phyloP scores from a whole-genome alignment of 1,139 yeast species.

The Lodderomyces jiufengensis region DNA sequence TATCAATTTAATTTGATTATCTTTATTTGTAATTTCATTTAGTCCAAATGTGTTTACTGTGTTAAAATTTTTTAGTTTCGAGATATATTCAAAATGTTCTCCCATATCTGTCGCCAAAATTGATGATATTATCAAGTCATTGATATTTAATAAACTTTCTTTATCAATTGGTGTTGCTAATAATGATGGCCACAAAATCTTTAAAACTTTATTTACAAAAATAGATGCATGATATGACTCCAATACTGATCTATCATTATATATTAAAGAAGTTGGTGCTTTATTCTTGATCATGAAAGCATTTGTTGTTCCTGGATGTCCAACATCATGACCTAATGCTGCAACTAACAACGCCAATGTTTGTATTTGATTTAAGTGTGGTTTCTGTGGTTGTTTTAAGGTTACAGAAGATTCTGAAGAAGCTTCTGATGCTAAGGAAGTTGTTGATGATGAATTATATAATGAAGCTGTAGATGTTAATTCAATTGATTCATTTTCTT shows the following conservation, averaged over 20 bases:
- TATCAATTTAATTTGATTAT: constrained; percentile 43
- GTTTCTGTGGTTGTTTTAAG: not conserved
- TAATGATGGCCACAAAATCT: constrained; percentile 61
- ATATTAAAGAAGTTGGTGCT: constrained; percentile 65
- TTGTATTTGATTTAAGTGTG: constrained; percentile 42
- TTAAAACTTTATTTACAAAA: constrained; percentile 55
- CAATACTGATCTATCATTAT: constrained; percentile 65
- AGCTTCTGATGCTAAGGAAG: not conserved
- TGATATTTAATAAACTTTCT: constrained; percentile 19
- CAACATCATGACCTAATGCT: constrained; percentile 92
- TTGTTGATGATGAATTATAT: too few species aligned
- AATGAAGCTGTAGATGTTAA: not conserved
- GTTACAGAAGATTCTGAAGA: not conserved
- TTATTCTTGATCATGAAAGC: constrained; percentile 57
- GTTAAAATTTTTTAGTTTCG: constrained; percentile 34
- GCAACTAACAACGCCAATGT: constrained; percentile 65
- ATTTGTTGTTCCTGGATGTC: constrained; percentile 94
- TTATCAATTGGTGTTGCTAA: constrained; percentile 22
- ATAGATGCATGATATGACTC: constrained; percentile 84
- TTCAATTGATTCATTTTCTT: not conserved
- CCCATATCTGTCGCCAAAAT: constrained; percentile 96
- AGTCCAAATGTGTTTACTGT: constrained; percentile 7
- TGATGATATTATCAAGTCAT: constrained; percentile 37
- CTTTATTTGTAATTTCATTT: constrained; percentile 13
- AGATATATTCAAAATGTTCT: constrained; percentile 73